Percentiles rank a stretch among this genome's conserved stretches.
Conservation (phyloP, 441 rosid genomes). For the Syzygium syzygioides region DNA sequence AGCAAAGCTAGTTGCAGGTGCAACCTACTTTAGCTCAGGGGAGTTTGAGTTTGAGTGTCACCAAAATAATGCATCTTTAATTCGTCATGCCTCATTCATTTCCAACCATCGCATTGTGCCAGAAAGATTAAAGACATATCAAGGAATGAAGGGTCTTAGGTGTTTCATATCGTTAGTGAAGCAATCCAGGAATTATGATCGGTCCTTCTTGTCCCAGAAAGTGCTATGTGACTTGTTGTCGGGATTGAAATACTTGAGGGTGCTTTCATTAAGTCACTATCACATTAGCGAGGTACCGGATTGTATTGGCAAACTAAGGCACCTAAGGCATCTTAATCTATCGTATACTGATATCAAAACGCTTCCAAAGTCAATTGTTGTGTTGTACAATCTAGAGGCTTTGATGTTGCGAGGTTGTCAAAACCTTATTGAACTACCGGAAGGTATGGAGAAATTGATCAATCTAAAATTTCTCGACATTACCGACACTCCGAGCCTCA, state of each 20-base stretch:
- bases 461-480: neutral
- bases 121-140: neutral
- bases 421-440: accelerated
- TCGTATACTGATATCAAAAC: accelerated
- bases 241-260: neutral
- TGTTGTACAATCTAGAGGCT: neutral
- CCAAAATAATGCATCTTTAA: accelerated
- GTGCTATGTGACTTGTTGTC: neutral
- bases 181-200: no score
- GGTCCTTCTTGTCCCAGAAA: accelerated
- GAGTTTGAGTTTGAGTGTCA: accelerated
- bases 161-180: neutral
- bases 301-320: neutral
- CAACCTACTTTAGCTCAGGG: accelerated
- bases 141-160: neutral
- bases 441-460: neutral
- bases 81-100: neutral
- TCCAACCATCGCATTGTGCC: accelerated
- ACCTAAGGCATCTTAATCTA: neutral
- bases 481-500: accelerated
- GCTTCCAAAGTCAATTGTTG: neutral
- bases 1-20: neutral
- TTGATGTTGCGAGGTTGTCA: neutral
- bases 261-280: neutral
- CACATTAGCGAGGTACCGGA: accelerated